Evolutionary conservation across 2,329 filamentous ascomycete species (phyloP), one percentile per base, ranked within the genome.

Genomic region (Fusarium heterosporum): DNA sequence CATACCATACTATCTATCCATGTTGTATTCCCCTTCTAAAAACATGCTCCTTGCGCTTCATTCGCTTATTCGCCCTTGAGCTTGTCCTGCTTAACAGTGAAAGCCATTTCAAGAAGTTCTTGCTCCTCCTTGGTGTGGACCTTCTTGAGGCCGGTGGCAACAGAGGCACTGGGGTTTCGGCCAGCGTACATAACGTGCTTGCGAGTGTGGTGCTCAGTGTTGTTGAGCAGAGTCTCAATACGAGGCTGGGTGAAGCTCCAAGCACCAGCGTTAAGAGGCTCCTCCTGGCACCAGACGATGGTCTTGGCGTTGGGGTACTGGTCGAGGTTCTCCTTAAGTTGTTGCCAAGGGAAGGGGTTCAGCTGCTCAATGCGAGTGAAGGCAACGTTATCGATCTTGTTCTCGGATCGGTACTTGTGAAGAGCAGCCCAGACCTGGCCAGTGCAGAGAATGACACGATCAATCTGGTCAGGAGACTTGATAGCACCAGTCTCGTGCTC

Each of bases 181-280:
- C 96, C 96, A 61, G 96, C 96, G 80, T 98, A 99, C 89, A 97
- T 93, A 77, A 97, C 93, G 81, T 97, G 93, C 83, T 97, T 94
- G 77, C 92, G 89, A 82, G 96, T 90, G 83, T 98, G 95, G 82
- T 97, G 85, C 82, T 96, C 82, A 1, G 96, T 98, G 78, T 96
- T 81, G 84, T 98, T 97, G 70, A 99, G 86, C 69, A 99, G 83
- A 10, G 95, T 99, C 88, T 99, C 96, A 68, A 99, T 93, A 76
- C 96, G 91, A 30, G 96, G 96, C 83, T 99, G 96, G n/a, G 90
- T 92, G 82, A 96, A 98, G 77, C 89, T 93, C 96, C 96, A 99
- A 45, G 93, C 93, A 79, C 96, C 96, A 10, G 96, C 96, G 78
- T 99, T 99, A 61, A 99, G 88, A 30, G 96, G 96, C 84, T 99